Conservation (phyloP, 2,329 filamentous ascomycete genomes). For the Penicillium sp. region DNA sequence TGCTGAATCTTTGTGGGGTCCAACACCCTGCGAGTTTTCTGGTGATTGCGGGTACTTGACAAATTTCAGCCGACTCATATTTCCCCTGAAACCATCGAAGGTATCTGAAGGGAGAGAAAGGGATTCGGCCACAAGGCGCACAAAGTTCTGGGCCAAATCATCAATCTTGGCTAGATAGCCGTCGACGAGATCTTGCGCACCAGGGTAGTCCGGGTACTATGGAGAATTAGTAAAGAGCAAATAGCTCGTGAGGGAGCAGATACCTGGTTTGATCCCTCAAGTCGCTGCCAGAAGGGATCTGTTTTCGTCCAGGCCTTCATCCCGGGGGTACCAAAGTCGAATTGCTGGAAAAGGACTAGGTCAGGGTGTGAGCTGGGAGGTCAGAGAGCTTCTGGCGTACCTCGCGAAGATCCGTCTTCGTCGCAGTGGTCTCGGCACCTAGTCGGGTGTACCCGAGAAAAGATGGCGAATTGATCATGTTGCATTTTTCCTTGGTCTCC, state of each 20-base stretch:
- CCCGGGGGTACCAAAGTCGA: slow-evolving; percentile 37
- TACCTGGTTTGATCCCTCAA: slow-evolving; percentile 35
- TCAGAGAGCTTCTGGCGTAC: slow-evolving; percentile 13
- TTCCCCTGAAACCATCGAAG: slow-evolving; percentile 51
- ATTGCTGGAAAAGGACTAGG: slow-evolving; percentile 44
- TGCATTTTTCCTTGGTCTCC: slow-evolving; percentile 29
- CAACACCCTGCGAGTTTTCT: slow-evolving; percentile 54
- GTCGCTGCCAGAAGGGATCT: slow-evolving; percentile 48
- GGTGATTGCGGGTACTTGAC: slow-evolving; percentile 54
- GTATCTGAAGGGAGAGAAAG: slow-evolving; percentile 52
- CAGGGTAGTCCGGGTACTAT: slow-evolving; percentile 30
- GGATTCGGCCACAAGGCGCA: slow-evolving; percentile 58
- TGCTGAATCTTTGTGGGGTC: slow-evolving; percentile 60
- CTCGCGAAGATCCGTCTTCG: slow-evolving; percentile 34
- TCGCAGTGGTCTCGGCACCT: slow-evolving; percentile 38
- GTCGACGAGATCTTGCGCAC: slow-evolving; percentile 37
- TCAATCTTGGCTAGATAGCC: slow-evolving; percentile 56
- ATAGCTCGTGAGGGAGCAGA: no score
- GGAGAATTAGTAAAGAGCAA: neutral
- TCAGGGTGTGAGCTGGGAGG: neutral
- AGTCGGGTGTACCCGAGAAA: slow-evolving; percentile 38
- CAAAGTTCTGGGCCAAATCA: slow-evolving; percentile 53
- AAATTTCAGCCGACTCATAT: slow-evolving; percentile 58
- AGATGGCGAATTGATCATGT: slow-evolving; percentile 37
- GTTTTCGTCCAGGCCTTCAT: slow-evolving; percentile 35